Base-by-base conservation (phyloP, 2,329 filamentous ascomycete species). In the Alternaria burnsii region DNA sequence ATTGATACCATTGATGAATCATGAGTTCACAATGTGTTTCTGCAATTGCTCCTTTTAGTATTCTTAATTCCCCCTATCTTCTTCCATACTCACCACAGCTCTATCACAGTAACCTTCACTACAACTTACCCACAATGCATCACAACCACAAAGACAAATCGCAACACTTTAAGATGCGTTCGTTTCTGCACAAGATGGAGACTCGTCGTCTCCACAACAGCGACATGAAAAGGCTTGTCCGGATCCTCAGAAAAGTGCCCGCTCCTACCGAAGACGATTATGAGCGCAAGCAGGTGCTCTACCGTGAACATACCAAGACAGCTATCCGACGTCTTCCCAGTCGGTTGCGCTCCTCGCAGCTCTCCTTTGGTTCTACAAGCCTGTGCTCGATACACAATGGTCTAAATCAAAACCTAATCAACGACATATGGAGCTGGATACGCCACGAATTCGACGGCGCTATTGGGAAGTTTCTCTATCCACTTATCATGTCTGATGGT, bases 351-450 rank as follows among this genome's bases (percentile, higher is more conserved):
- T 62, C 62, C 5, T 62, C 65, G n/a, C 51, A 63, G n/a, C 51
- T 67, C 18, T 59, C 61, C 3, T 61, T 63, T 8, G 41, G 50
- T 12, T 34, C 55, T 28, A 63, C 58, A 20, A 55, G 28, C 18
- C 62, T 77, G 1, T 77, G 76, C 59, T 40, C 43, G 18, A 48
- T 58, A 2, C 75, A 78, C 60, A 69, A 67, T 18, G 63, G 61
- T 10, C 66, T 77, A 1, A 59, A 73, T 32, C 28, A 46, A 3
- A 20, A 65, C 5, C 55, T 76, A 0, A 58, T 73, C 16, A 59
- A 65, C 11, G 62, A 68, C 9, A 62, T 76, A 11, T 76, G 67
- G 66, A 32, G 36, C 3, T 69, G 66, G 65, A 30, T 76, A 5
- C 55, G 55, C 11, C 55, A 68, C 30, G 75, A 76, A 44, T 48